Conservation (phyloP, 2,329 filamentous ascomycete species). For the Phaeophleospora eucalypticola region DNA sequence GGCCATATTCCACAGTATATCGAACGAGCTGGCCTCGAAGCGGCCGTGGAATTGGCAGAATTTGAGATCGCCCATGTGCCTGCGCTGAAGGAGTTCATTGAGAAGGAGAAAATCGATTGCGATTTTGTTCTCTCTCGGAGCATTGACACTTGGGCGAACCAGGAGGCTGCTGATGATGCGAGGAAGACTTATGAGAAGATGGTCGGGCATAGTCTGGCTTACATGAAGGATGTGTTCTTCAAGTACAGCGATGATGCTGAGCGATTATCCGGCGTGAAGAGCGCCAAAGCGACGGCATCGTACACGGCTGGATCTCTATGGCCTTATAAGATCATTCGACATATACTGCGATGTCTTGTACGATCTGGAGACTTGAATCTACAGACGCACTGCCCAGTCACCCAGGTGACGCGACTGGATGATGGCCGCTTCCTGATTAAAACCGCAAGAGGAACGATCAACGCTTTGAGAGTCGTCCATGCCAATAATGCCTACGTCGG, state of each 20-base stretch:
- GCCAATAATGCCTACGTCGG: constrained; percentile 37
- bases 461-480: constrained; percentile 27
- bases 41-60: constrained; percentile 26
- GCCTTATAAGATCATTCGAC: constrained; percentile 76
- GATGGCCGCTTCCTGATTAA: constrained; percentile 8
- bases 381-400: constrained; percentile 65
- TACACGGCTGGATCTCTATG: constrained; percentile 61
- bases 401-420: constrained; percentile 9
- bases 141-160: constrained; percentile 37
- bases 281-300: constrained; percentile 28
- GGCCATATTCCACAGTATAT: constrained; percentile 32
- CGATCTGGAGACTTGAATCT: constrained; percentile 57
- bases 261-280: constrained; percentile 35
- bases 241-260: too few relatives aligned
- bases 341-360: constrained; percentile 59
- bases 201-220: constrained; percentile 23
- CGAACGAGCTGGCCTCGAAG: constrained; percentile 17
- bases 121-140: constrained; percentile 41
- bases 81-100: constrained; percentile 34
- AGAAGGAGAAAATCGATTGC: constrained; percentile 39
- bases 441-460: constrained; percentile 23
- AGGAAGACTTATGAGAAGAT: constrained; percentile 31
- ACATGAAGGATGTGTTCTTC: constrained; percentile 29
- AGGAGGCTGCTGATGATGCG: constrained; percentile 30
- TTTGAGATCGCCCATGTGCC: constrained; percentile 24